Evolutionary conservation across 495 filamentous ascomycete genomes (phyloP), one percentile per base, ranked within the genome.

Genomic region (Hyaloscypha finlandica): DNA sequence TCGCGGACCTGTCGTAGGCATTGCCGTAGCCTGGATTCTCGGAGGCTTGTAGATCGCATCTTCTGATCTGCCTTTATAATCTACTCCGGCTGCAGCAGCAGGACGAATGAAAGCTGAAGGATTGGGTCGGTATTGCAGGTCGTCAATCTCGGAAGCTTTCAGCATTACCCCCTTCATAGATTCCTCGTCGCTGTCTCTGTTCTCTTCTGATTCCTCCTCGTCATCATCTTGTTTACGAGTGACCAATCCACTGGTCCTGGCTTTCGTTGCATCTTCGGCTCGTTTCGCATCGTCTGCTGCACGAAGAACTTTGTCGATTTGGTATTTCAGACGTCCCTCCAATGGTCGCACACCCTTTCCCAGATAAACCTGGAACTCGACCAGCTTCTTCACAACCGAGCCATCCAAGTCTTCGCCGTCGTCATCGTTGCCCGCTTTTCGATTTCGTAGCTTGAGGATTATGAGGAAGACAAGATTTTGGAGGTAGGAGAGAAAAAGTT

Each of bases 401-500:
- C 87, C 82, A 39, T 82, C 79, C 9, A 85, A 68, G 11, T 77
- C 75, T 9, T 74, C 73, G 4, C 78, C 70, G 0, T 74, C 68
- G n/a, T 74, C 67, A 0, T 80, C 72, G 0, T 75, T 22, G 0
- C 74, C 70, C 20, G 74, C 78, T 60, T 80, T 80, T 1, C 82
- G 74, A 71, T 88, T 85, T 20, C 92, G 86, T 20, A 97, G 75
- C 76, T 97, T 95, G 53, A 94, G 77, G 3, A 97, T 79, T 45
- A 96, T 89, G 58, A 98, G 80, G 70, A 97, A 97, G 35, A 94
- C 92, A 5, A 97, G 85, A 71, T 97, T 94, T 71, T 98, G 96
- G 0, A 98, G 81, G 79, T 99, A 99, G 2, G 96, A 93, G 53
- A 99, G 90, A 16, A 99, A 86, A 20, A 98, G 85, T 68, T 99